Evolutionary conservation across 2,329 filamentous ascomycete genomes (phyloP), one percentile per base, ranked within the genome.

Genomic region (Cladophialophora chaetospira): DNA sequence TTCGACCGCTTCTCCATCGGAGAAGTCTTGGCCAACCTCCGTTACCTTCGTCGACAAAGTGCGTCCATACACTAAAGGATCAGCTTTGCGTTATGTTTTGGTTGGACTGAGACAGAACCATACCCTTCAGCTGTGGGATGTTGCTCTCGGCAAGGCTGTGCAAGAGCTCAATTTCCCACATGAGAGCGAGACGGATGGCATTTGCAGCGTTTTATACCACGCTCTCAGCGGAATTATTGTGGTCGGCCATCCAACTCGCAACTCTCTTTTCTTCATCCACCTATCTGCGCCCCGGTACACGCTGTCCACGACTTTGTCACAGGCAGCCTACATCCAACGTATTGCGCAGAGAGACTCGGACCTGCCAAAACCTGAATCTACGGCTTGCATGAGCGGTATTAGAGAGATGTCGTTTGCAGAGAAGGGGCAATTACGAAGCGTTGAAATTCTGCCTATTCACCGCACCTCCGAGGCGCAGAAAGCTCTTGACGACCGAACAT

Each of bases 91-190:
- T 60, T 99, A 99, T 77, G 88, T 99, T 78, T 87, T 99, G 71
- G 90, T 99, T 61, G 94, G 94, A 67, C 91, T 97, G 84, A 97
- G 97, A 78, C 94, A 99, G 74, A 99, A 99, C 74, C 94, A 99
- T 76, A 95, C 93, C 54, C 84, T 99, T 61, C 95, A 99, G 79
- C 84, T 99, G 42, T 99, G 94, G 95, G 94, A 99, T 78, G 86
- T 99, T 69, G 91, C 89, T 38, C 86, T 99, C 29, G 89, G 88
- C 65, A 97, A 97, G 75, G 90, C 92, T 26, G 94, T 99, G 33
- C 93, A 99, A 72, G 94, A 99, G 76, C 87, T 99, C 72, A 94
- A 96, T 71, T 85, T 99, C 55, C 94, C 94, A 1, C 93, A 99
- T 70, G 89, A 89, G 75, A 96, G 94, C 70, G 93, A 97, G 71